Conservation (phyloP, 495 filamentous ascomycete genomes). For the Jackrogersella multiformis region DNA sequence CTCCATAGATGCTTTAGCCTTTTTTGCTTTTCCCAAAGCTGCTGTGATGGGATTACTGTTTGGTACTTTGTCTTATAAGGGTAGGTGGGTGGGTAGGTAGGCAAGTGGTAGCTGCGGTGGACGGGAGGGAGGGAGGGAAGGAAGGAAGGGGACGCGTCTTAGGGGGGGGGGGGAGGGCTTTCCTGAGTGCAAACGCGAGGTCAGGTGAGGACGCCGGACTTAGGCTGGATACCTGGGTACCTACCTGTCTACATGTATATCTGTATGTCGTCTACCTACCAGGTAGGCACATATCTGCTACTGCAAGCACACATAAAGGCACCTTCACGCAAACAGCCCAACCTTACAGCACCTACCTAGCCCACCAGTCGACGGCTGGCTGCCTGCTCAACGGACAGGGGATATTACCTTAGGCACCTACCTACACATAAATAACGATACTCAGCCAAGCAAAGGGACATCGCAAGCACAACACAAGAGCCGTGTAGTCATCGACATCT, state of each 20-base stretch:
- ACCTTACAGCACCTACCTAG: too few relatives aligned
- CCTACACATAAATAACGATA: background rate
- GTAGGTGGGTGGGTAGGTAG: background rate
- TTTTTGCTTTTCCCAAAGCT: background rate
- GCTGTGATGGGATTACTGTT: background rate
- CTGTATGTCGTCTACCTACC: too few relatives aligned
- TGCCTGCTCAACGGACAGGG: conserved; percentile 14
- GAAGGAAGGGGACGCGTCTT: too few relatives aligned
- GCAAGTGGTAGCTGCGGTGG: too few relatives aligned
- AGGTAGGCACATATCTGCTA: background rate
- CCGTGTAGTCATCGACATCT: background rate
- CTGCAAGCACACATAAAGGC: too few relatives aligned
- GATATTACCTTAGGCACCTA: background rate
- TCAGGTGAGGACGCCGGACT: background rate
- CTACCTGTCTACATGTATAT: background rate
- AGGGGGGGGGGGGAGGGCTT: too few relatives aligned
- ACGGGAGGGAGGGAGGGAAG: too few relatives aligned
- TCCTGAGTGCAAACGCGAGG: background rate
- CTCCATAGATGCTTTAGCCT: conserved; percentile 33
- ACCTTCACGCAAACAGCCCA: background rate
- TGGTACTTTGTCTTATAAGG: background rate
- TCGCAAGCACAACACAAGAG: background rate
- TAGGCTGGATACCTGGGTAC: too few relatives aligned
- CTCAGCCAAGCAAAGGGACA: background rate
- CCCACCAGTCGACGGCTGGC: background rate